A percentile compares a stretch with the other conserved stretches of the same genome.
phyloP scores from a whole-genome alignment of 2,329 filamentous ascomycete genomes.

The Sporothrix schenckii region DNA sequence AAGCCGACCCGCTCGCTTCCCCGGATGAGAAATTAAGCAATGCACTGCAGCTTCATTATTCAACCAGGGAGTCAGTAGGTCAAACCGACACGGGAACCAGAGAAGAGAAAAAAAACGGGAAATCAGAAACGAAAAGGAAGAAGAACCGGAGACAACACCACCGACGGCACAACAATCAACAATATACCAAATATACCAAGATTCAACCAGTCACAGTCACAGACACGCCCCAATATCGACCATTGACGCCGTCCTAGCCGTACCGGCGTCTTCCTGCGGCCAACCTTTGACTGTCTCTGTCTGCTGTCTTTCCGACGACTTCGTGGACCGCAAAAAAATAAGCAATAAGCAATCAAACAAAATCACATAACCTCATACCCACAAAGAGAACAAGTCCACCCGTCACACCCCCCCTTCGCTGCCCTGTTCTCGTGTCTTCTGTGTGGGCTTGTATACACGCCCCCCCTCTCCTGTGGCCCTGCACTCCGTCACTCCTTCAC shows the following conservation, averaged over 20 bases:
- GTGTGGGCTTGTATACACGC: slow-evolving; percentile 18
- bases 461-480: slow-evolving; percentile 7
- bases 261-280: slow-evolving; percentile 2
- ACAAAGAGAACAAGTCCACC: background rate
- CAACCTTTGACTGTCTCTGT: background rate
- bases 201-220: background rate
- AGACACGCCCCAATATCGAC: slow-evolving; percentile 12
- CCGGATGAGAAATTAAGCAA: slow-evolving; percentile 14
- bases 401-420: slow-evolving; percentile 16
- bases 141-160: slow-evolving; percentile 12
- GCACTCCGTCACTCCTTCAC: background rate
- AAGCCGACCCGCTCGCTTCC: slow-evolving; percentile 21
- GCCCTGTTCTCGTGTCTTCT: slow-evolving; percentile 22
- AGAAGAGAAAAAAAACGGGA: background rate
- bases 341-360: slow-evolving; percentile 17
- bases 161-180: background rate
- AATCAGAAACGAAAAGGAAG: background rate
- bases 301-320: background rate
- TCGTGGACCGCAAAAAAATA: slow-evolving; percentile 18
- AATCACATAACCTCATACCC: background rate
- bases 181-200: background rate
- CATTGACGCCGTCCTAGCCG: slow-evolving; percentile 23
- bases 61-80: background rate
- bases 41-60: slow-evolving; percentile 13
- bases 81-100: background rate